Percentiles rank a stretch among this genome's conserved stretches.
Conservation (phyloP, 108 stramenopile genomes). For the Skeletonema menzelii region DNA sequence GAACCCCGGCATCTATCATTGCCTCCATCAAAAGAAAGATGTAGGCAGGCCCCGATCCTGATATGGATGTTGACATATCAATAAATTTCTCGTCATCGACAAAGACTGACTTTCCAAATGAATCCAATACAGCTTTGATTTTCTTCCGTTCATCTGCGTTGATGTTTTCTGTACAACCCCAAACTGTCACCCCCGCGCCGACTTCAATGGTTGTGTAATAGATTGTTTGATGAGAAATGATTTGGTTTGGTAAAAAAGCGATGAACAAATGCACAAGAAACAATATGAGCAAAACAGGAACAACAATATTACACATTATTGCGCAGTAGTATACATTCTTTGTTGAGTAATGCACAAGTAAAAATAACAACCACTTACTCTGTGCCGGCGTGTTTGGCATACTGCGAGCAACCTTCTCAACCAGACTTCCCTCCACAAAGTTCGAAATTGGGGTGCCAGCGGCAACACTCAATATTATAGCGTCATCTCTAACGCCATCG, state of each 20-base stretch:
- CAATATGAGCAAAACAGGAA: too few species aligned
- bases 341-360: not conserved
- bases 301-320: not conserved
- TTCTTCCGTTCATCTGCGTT: conserved; percentile 53
- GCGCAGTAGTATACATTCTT: not conserved
- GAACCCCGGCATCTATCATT: conserved; percentile 93
- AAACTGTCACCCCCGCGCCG: conserved; percentile 83
- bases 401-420: conserved; percentile 76
- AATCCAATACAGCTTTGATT: conserved; percentile 58
- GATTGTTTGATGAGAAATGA: not conserved
- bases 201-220: conserved; percentile 11
- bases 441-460: conserved; percentile 62
- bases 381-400: conserved; percentile 96
- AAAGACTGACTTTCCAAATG: conserved; percentile 83
- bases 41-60: conserved; percentile 92
- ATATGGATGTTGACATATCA: conserved; percentile 90
- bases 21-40: conserved; percentile 93
- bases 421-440: conserved; percentile 33
- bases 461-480: conserved; percentile 63
- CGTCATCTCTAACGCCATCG: conserved; percentile 41
- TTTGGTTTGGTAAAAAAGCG: too few species aligned
- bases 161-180: conserved; percentile 79
- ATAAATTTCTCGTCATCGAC: conserved; percentile 90
- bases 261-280: too few species aligned
- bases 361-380: conserved; percentile 32